A percentile compares a stretch with the other conserved stretches of the same genome.
phyloP scores from a whole-genome alignment of 2,329 filamentous ascomycete genomes.

The Fusarium oxysporum region DNA sequence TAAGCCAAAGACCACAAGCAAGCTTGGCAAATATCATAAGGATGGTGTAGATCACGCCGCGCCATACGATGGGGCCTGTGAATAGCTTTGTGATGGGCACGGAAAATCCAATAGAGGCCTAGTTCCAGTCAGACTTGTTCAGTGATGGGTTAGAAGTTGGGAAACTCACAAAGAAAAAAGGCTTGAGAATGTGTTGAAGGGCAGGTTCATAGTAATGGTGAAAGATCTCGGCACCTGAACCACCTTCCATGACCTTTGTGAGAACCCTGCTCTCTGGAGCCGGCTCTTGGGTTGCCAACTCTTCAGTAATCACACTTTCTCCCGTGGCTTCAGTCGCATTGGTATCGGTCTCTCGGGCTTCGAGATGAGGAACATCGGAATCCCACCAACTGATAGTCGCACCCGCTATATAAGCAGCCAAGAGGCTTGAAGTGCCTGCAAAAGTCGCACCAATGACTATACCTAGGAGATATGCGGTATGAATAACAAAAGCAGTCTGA shows the following conservation, averaged over 20 bases:
- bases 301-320: no score
- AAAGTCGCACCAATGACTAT: slow-evolving; percentile 65
- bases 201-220: slow-evolving; percentile 50
- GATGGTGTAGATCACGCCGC: slow-evolving; percentile 76
- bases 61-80: slow-evolving; percentile 72
- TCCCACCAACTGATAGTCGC: slow-evolving; percentile 71
- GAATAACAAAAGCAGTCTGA: slow-evolving; percentile 57
- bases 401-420: slow-evolving; percentile 73
- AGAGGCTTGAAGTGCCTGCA: slow-evolving; percentile 71
- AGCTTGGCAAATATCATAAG: slow-evolving; percentile 76
- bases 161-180: slow-evolving; percentile 75
- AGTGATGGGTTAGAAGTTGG: rapidly evolving
- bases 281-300: background rate
- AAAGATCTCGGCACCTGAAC: slow-evolving; percentile 26
- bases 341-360: background rate
- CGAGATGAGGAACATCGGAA: slow-evolving; percentile 46
- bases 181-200: slow-evolving; percentile 67
- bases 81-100: slow-evolving; percentile 82
- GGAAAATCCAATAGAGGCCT: slow-evolving; percentile 78
- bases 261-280: no score
- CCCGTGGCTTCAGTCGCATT: background rate
- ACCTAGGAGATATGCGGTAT: slow-evolving; percentile 62
- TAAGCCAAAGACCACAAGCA: slow-evolving; percentile 69
- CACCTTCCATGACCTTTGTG: background rate
- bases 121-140: rapidly evolving